Evolutionary conservation across 495 filamentous ascomycete genomes (phyloP).

Genomic region (Podospora tetraspora): DNA sequence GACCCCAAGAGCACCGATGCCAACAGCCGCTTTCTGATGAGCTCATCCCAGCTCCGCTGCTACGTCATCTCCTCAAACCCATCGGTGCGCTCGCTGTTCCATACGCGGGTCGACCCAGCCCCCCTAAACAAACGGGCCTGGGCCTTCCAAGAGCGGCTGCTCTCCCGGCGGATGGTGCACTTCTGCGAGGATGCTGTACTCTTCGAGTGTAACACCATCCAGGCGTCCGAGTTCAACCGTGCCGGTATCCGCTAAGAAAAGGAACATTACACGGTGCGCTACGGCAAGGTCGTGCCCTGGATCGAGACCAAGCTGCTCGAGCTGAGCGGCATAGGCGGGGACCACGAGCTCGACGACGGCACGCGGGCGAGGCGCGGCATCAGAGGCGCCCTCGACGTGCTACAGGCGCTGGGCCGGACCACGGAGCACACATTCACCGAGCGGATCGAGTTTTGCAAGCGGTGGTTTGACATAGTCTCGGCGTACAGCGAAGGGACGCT

Average conservation of each 20-base stretch:
- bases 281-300: slow-evolving; percentile 6
- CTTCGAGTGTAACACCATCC: slow-evolving; percentile 27
- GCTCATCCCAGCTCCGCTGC: too few species aligned
- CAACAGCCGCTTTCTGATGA: not conserved
- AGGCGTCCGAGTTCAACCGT: slow-evolving; percentile 2
- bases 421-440: not conserved
- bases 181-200: slow-evolving; percentile 24
- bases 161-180: slow-evolving; percentile 24
- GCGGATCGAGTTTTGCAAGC: slow-evolving; percentile 8
- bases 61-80: not conserved
- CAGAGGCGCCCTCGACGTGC: slow-evolving; percentile 12
- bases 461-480: slow-evolving; percentile 13
- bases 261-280: not conserved
- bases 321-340: not conserved
- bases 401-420: slow-evolving; percentile 2
- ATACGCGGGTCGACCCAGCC: not conserved
- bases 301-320: not conserved
- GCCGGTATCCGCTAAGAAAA: slow-evolving; percentile 3
- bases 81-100: not conserved
- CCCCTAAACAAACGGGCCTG: slow-evolving; percentile 21
- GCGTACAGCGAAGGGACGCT: slow-evolving; percentile 13
- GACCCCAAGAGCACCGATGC: not conserved
- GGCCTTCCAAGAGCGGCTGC: slow-evolving; percentile 31
- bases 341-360: not conserved
- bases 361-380: slow-evolving; percentile 6